Evolutionary conservation across 768 basidiomycete species (phyloP), one percentile per base, ranked within the genome.

Genomic region (Serendipita sp.): DNA sequence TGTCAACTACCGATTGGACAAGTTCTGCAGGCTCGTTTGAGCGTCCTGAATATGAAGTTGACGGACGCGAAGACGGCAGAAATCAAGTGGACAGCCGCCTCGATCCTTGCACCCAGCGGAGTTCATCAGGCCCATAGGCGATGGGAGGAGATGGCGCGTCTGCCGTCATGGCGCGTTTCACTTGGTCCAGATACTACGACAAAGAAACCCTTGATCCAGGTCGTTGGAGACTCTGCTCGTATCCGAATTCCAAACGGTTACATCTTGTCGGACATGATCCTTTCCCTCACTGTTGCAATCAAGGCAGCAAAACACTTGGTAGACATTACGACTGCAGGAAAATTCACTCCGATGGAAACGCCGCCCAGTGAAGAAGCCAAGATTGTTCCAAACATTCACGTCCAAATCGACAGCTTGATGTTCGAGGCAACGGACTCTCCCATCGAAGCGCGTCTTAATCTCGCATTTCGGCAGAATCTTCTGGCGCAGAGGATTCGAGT

Each of bases 391-490:
- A 77, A 79, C 64, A 71, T 94, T 51, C 74, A 75, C 0, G 70
- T 95, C 51, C 75, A 72, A 8, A 73, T 93, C 60, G 77, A 79
- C n/a, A 78, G 78, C 48, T 70, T 95, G 38, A 83, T 82, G 56
- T 70, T 90, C 7, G 92, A 96, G 73, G 85, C 85, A 30, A 82
- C 84, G 28, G 94, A 98, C 72, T 89, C 92, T 69, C 81, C 85
- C 1, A 83, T 96, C 65, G 94, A 98, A 73, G 80, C 81, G 15
- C 82, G 79, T 66, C 74, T 96, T 18, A 87, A 83, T 41, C 76
- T 87, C 7, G 88, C 91, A 35, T 89, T 83, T 79, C 78, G 81
- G 66, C 80, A 83, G 56, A 92, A 91, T 0, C 74, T 81, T 44
- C 81, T 83, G 45, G 92, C 92, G 56, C 84, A 85, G 45, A 80